Evolutionary conservation across 495 filamentous ascomycete species (phyloP).

Genomic region (Neurospora sp.): DNA sequence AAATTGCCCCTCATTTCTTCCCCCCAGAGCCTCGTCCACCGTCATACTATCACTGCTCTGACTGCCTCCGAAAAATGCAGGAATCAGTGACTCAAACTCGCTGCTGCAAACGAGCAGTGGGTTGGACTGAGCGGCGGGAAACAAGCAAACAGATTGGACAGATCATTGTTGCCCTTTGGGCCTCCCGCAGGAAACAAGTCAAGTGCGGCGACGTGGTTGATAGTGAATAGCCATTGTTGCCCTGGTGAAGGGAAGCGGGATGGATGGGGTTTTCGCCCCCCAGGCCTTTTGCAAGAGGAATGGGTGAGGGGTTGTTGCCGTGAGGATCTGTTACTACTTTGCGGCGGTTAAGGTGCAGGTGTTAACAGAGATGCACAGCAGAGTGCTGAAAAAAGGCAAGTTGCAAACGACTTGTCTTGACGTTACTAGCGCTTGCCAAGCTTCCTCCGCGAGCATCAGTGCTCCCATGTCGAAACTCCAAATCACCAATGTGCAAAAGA

Average conservation of each 20-base stretch:
- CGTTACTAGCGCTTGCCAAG: background rate
- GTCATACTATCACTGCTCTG: background rate
- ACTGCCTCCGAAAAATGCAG: background rate
- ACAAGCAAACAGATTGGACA: background rate
- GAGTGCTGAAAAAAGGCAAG: background rate
- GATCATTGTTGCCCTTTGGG: background rate
- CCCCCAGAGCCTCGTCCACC: background rate
- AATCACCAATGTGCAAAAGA: background rate
- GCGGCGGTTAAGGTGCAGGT: accelerated
- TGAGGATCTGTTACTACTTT: background rate
- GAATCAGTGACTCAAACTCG: background rate
- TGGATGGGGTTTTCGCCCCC: background rate
- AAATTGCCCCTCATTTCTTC: background rate
- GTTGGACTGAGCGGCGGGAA: background rate
- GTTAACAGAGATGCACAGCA: background rate
- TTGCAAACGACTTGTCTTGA: background rate
- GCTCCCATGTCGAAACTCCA: background rate
- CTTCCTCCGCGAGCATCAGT: background rate
- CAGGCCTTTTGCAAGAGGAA: background rate
- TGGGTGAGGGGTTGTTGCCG: background rate
- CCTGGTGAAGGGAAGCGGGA: background rate
- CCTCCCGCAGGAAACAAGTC: background rate
- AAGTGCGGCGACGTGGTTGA: background rate
- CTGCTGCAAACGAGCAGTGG: background rate
- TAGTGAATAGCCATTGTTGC: background rate